These are phyloP conservation scores for Boechera retrofracta DNA, from an alignment of 345 rosid species.

Conservation along the genomic window DNA sequence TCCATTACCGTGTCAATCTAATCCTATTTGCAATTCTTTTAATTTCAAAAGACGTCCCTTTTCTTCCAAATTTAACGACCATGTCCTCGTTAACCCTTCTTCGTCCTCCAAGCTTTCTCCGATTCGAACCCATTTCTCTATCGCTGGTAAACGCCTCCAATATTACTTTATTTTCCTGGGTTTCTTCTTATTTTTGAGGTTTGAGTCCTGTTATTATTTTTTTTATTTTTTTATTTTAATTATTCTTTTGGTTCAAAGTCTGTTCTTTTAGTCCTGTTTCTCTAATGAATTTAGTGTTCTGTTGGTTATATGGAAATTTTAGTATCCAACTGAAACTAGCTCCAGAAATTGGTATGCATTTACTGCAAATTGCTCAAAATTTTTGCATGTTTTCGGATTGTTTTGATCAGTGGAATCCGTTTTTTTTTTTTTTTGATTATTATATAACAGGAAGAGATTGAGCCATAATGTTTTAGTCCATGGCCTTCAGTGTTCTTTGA, in stretches of 20 bases:
- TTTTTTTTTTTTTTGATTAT: no score
- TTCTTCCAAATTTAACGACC: slow-evolving; percentile 34
- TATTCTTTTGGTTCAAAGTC: no score
- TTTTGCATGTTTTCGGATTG: no score
- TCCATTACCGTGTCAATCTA: slow-evolving; percentile 39
- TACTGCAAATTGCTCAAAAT: not conserved
- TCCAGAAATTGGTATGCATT: not conserved
- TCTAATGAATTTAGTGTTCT: not conserved
- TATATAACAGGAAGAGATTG: not conserved
- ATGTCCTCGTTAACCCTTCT: slow-evolving; percentile 28
- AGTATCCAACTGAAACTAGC: no score
- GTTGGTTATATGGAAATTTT: not conserved
- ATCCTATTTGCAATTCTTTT: slow-evolving; percentile 30
- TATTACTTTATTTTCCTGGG: not conserved
- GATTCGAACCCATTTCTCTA: slow-evolving; percentile 46
- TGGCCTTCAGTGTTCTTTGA: not conserved
- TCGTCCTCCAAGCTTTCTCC: slow-evolving; percentile 39
- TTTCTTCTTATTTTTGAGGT: not conserved
- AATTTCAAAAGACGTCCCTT: slow-evolving; percentile 41
- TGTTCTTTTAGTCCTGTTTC: not conserved
- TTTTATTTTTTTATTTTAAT: no score
- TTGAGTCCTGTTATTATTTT: not conserved
- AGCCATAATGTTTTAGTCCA: not conserved
- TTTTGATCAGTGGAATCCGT: no score
- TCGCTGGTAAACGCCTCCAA: slow-evolving; percentile 50